Conservation (phyloP, 2,329 filamentous ascomycete species). For the Clathrospora elynae region DNA sequence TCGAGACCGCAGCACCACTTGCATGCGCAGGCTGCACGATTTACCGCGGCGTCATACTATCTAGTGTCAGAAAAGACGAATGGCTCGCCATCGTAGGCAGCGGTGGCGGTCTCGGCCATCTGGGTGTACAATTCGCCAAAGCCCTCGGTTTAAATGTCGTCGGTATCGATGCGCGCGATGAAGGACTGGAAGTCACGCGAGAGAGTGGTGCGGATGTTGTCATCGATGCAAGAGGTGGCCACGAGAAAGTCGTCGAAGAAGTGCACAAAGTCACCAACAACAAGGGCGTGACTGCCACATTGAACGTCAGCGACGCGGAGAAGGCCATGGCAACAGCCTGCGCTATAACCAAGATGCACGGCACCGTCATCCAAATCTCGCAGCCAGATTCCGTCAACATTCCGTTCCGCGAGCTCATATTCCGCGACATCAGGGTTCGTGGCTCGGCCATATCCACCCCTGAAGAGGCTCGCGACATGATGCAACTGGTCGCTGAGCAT, state of each 20-base stretch:
- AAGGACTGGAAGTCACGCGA: conserved; percentile 59
- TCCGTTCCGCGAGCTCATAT: conserved; percentile 57
- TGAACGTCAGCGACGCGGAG: conserved; percentile 61
- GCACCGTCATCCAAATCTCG: conserved; percentile 63
- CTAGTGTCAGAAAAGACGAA: conserved; percentile 70
- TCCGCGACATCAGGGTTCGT: conserved; percentile 59
- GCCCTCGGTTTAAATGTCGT: conserved; percentile 82
- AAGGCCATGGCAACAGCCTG: conserved; percentile 58
- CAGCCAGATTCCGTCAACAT: conserved; percentile 47
- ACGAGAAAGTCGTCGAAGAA: conserved; percentile 55
- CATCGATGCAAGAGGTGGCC: conserved; percentile 58
- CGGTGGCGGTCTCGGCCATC: conserved; percentile 75
- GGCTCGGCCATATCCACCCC: conserved; percentile 55
- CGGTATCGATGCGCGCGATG: conserved; percentile 79
- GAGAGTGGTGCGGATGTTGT: conserved; percentile 58
- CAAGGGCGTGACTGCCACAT: conserved; percentile 57
- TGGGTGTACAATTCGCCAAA: conserved; percentile 82
- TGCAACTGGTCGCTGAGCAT: conserved; percentile 54
- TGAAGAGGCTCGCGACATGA: conserved; percentile 55
- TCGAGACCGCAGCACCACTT: conserved; percentile 34
- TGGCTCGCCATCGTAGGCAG: conserved; percentile 80
- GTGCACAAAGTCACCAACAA: conserved; percentile 57
- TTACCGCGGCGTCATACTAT: conserved; percentile 79
- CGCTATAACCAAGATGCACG: conserved; percentile 65
- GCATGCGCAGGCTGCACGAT: conserved; percentile 58